A percentile compares a stretch with the other conserved stretches of the same genome.
phyloP scores from a whole-genome alignment of 2,329 filamentous ascomycete genomes.

The Pyrenochaeta sp. region DNA sequence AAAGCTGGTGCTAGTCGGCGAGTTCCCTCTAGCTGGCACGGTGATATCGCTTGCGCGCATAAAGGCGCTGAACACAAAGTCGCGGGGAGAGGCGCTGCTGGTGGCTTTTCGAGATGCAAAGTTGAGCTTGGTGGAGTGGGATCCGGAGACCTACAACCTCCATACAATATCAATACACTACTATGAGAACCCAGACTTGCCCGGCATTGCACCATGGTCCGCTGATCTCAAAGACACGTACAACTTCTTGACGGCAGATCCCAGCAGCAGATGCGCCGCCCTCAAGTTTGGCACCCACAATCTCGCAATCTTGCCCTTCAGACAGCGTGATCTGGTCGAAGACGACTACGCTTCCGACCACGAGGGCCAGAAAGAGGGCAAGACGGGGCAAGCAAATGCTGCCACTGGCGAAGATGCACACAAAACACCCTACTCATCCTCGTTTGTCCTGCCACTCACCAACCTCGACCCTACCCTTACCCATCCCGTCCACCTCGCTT shows the following conservation, averaged over 20 bases:
- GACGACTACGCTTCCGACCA: constrained; percentile 88
- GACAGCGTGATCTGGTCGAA: constrained; percentile 85
- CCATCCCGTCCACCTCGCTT: constrained; percentile 89
- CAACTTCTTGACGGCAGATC: constrained; percentile 87
- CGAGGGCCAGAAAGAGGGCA: constrained; percentile 62
- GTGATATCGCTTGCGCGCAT: constrained; percentile 84
- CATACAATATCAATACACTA: constrained; percentile 95
- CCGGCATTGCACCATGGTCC: constrained; percentile 79
- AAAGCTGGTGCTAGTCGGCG: constrained; percentile 84
- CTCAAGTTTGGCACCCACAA: constrained; percentile 91
- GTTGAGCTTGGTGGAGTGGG: constrained; percentile 93
- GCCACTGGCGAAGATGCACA: constrained; percentile 48
- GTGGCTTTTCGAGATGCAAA: constrained; percentile 90
- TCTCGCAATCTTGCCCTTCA: constrained; percentile 92
- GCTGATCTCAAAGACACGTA: constrained; percentile 76
- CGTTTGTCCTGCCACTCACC: constrained; percentile 91
- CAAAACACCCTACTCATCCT: constrained; percentile 80
- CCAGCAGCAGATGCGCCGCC: constrained; percentile 89
- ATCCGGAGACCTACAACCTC: constrained; percentile 79
- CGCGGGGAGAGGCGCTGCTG: constrained; percentile 83
- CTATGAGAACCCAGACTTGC: constrained; percentile 93
- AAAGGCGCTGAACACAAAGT: constrained; percentile 75
- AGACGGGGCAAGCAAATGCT: constrained; percentile 44
- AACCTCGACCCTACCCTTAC: constrained; percentile 86
- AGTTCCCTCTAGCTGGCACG: constrained; percentile 84